Conservation (phyloP, 352 stramenopile genomes). For the Phytophthora macrochlamydospora region DNA sequence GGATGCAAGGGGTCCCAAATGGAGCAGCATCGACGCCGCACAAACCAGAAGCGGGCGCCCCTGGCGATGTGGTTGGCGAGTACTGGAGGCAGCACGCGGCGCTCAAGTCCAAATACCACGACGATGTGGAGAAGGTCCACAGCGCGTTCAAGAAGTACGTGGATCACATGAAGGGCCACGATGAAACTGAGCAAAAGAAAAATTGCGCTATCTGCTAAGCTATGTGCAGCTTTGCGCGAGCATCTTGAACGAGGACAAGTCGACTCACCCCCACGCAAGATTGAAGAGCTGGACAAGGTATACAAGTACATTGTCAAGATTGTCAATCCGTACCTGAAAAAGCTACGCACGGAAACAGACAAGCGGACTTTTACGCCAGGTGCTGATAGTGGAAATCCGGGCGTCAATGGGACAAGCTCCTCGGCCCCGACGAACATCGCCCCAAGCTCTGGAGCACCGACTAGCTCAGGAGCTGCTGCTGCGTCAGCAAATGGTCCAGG, state of each 20-base stretch:
- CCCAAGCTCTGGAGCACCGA: constrained; percentile 18
- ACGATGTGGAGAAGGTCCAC: constrained; percentile 87
- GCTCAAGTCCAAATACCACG: constrained; percentile 80
- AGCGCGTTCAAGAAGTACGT: constrained; percentile 89
- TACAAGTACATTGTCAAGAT: constrained; percentile 92
- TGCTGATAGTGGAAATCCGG: constrained; percentile 9
- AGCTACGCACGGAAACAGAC: constrained; percentile 80
- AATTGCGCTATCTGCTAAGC: constrained; percentile 84
- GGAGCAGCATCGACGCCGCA: constrained; percentile 26
- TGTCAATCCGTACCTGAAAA: constrained; percentile 88
- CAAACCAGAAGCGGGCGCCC: constrained; percentile 27
- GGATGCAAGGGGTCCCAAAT: constrained; percentile 27
- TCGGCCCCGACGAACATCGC: constrained; percentile 13
- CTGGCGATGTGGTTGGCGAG: constrained; percentile 56
- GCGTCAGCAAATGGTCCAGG: constrained; percentile 18
- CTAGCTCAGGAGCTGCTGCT: constrained; percentile 10
- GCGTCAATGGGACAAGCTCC: constrained; percentile 32
- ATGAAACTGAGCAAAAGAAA: constrained; percentile 88
- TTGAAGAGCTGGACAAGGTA: constrained; percentile 87
- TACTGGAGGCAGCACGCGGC: constrained; percentile 83
- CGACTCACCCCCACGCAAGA: constrained; percentile 72
- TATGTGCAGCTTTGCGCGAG: constrained; percentile 84
- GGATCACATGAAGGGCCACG: constrained; percentile 87
- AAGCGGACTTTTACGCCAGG: constrained; percentile 53
- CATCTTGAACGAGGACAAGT: constrained; percentile 80